phyloP scores from a whole-genome alignment of 805 yeast genomes.

The Schizosaccharomyces osmophilus region DNA sequence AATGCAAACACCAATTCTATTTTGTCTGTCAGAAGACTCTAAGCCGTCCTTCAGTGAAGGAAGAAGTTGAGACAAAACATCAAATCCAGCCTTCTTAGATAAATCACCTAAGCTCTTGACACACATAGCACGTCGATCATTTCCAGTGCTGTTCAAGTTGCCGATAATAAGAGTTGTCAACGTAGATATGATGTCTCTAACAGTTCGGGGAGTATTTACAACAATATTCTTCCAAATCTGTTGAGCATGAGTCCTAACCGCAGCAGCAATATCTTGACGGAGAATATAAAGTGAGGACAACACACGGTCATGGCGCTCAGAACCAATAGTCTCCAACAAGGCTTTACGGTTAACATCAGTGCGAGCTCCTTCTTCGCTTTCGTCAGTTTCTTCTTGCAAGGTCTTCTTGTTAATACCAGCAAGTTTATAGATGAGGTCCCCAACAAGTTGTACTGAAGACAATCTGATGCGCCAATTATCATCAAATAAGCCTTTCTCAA shows the following conservation, averaged over 20 bases:
- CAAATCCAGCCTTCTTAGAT: slow-evolving; percentile 79
- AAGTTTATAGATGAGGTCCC: slow-evolving; percentile 80
- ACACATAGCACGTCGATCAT: slow-evolving; percentile 58
- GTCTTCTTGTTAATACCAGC: slow-evolving; percentile 45
- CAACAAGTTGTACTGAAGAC: slow-evolving; percentile 83
- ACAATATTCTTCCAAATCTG: slow-evolving; percentile 95
- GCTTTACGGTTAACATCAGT: slow-evolving; percentile 29
- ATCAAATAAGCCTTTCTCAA: slow-evolving; percentile 73
- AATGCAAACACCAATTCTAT: slow-evolving; percentile 87
- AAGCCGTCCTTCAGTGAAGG: slow-evolving; percentile 60
- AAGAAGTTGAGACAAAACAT: slow-evolving; percentile 56
- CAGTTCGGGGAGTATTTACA: slow-evolving; percentile 82
- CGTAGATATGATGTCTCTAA: slow-evolving; percentile 73
- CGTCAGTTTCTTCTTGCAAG: slow-evolving; percentile 27
- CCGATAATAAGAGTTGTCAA: slow-evolving; percentile 58
- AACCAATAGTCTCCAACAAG: slow-evolving; percentile 58
- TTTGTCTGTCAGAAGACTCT: slow-evolving; percentile 23
- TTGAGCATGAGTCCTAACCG: slow-evolving; percentile 69
- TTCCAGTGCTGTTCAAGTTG: slow-evolving; percentile 62
- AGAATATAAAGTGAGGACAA: slow-evolving; percentile 73
- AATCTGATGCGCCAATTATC: slow-evolving; percentile 64
- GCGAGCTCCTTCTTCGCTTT: slow-evolving; percentile 13
- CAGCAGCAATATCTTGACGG: slow-evolving; percentile 71
- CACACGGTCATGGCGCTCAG: slow-evolving; percentile 67
- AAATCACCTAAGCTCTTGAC: slow-evolving; percentile 85